phyloP scores from a whole-genome alignment of 1,284 basidiomycete species.

The Marasmius tenuissimus region DNA sequence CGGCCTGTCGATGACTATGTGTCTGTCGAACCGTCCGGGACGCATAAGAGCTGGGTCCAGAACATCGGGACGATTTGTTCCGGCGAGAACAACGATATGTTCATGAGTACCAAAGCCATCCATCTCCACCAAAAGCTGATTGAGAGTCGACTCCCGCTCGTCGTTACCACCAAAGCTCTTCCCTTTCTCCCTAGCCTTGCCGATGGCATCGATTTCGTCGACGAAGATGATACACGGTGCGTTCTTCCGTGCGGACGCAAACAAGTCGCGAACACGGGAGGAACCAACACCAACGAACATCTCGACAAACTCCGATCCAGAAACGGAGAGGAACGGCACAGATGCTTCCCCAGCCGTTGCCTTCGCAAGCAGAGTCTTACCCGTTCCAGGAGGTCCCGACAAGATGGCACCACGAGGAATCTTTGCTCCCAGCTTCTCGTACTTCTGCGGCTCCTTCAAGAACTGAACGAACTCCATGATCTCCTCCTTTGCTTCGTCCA shows the following conservation, averaged over 20 bases:
- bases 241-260: slow-evolving; percentile 96
- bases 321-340: slow-evolving; percentile 97
- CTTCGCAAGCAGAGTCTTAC: slow-evolving; percentile 97
- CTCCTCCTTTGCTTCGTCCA: slow-evolving; percentile 99
- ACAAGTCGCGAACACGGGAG: slow-evolving; percentile 95
- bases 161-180: slow-evolving; percentile 94
- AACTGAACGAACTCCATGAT: slow-evolving; percentile 99
- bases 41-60: slow-evolving; percentile 95
- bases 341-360: slow-evolving; percentile 97
- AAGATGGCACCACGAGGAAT: slow-evolving; percentile 98
- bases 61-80: slow-evolving; percentile 96
- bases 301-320: slow-evolving; percentile 99
- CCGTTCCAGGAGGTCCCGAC: slow-evolving; percentile 97
- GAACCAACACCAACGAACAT: slow-evolving; percentile 99
- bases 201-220: slow-evolving; percentile 98
- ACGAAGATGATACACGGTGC: slow-evolving; percentile 98
- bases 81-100: slow-evolving; percentile 95
- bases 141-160: slow-evolving; percentile 96
- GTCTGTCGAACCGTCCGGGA: slow-evolving; percentile 96
- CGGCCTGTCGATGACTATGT: slow-evolving; percentile 94
- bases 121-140: slow-evolving; percentile 99
- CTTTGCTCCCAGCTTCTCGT: slow-evolving; percentile 97
- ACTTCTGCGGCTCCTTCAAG: slow-evolving; percentile 93
- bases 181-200: slow-evolving; percentile 90
- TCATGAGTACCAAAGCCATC: slow-evolving; percentile 97